These are phyloP conservation scores for Penicillium steckii DNA, from an alignment of 495 filamentous ascomycete species.

Conservation along the genomic window DNA sequence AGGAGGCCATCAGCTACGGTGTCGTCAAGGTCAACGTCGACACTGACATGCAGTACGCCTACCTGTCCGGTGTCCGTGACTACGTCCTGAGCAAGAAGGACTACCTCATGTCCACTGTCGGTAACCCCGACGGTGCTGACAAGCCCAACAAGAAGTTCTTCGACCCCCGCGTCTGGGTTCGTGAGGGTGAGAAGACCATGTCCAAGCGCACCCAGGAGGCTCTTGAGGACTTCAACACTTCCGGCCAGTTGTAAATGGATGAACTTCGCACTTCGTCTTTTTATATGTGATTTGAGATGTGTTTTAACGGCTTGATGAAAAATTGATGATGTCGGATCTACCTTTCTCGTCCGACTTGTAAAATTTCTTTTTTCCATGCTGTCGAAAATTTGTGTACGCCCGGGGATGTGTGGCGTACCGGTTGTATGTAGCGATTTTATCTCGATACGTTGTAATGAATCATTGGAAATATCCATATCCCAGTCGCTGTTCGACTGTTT, in stretches of 20 bases:
- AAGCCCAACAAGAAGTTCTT: conserved; percentile 99
- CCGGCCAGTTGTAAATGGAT: conserved; percentile 71
- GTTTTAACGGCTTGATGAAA: conserved; percentile 1
- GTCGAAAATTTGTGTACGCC: conserved; percentile 24
- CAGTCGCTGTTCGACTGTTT: too few relatives aligned
- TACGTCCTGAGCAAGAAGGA: conserved; percentile 94
- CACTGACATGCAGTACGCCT: conserved; percentile 71
- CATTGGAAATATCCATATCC: conserved; percentile 18
- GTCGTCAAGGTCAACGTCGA: conserved; percentile 97
- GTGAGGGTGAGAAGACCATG: conserved; percentile 98
- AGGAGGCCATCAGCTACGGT: conserved; percentile 81
- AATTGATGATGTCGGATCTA: neutral
- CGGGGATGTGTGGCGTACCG: conserved; percentile 24
- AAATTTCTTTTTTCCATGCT: conserved; percentile 13
- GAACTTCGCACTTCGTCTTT: neutral
- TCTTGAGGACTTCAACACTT: conserved; percentile 89
- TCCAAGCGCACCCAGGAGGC: conserved; percentile 72
- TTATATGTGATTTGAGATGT: neutral
- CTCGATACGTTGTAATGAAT: conserved; percentile 30
- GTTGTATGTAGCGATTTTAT: conserved; percentile 34
- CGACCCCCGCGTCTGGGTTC: conserved; percentile 72
- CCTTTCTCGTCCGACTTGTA: neutral
- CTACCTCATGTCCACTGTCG: conserved; percentile 79
- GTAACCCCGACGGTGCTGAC: conserved; percentile 91
- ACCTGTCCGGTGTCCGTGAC: conserved; percentile 87